These are phyloP conservation scores for Coemansia sp. DNA, from an alignment of 371 early-diverging fungal species.

Conservation along the genomic window DNA sequence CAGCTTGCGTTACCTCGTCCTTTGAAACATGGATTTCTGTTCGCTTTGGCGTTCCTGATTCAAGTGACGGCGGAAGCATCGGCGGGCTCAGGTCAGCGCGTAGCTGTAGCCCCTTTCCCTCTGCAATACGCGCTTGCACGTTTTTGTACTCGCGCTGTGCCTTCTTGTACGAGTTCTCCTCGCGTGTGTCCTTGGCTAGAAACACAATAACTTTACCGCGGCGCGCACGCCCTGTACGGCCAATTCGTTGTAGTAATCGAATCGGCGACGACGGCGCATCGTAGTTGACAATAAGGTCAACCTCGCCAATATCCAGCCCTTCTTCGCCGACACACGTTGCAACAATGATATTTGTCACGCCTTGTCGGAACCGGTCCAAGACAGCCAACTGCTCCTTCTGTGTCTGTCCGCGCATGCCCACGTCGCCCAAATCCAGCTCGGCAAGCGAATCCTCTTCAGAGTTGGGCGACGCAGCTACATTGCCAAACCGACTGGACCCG, in stretches of 20 bases:
- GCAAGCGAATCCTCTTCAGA: neutral
- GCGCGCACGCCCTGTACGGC: slow-evolving; percentile 91
- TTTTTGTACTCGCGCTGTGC: slow-evolving; percentile 62
- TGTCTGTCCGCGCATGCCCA: slow-evolving; percentile 59
- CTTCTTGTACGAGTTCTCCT: slow-evolving; percentile 66
- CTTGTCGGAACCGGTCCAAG: slow-evolving; percentile 65
- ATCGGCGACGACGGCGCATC: slow-evolving; percentile 74
- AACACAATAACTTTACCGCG: slow-evolving; percentile 79
- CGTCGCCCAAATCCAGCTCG: slow-evolving; percentile 10
- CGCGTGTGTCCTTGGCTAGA: slow-evolving; percentile 72
- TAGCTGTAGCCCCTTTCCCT: slow-evolving; percentile 27
- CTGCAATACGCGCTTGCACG: slow-evolving; percentile 57
- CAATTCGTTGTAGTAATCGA: slow-evolving; percentile 87
- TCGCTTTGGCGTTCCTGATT: slow-evolving; percentile 22
- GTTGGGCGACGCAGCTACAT: neutral
- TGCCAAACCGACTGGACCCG: neutral
- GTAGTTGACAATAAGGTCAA: slow-evolving; percentile 91
- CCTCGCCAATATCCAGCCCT: slow-evolving; percentile 96
- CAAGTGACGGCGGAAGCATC: slow-evolving; percentile 37
- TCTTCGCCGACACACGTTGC: slow-evolving; percentile 95
- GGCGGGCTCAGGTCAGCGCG: slow-evolving; percentile 43
- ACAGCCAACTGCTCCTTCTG: slow-evolving; percentile 84
- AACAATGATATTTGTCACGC: slow-evolving; percentile 80
- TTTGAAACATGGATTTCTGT: slow-evolving; percentile 26
- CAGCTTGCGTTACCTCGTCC: slow-evolving; percentile 9